A percentile compares a stretch with the other conserved stretches of the same genome.
phyloP scores from a whole-genome alignment of 768 basidiomycete genomes.

The Pisolithus tinctorius region DNA sequence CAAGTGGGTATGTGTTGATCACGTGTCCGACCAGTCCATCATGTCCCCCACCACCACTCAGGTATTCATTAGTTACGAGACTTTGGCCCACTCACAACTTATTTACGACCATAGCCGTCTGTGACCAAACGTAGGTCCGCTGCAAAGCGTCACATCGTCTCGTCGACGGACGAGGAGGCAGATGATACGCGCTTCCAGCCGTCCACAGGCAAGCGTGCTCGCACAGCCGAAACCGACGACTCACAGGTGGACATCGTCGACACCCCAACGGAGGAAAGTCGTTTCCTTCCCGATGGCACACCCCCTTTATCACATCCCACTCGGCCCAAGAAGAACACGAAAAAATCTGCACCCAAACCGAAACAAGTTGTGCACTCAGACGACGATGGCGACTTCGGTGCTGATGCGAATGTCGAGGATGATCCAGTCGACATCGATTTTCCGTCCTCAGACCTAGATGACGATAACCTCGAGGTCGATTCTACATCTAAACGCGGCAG shows the following conservation, averaged over 20 bases:
- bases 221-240: slow-evolving; percentile 23
- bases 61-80: not conserved
- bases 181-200: slow-evolving; percentile 59
- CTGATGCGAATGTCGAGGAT: slow-evolving; percentile 18
- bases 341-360: slow-evolving; percentile 10
- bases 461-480: slow-evolving; percentile 23
- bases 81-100: not conserved
- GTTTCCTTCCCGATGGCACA: slow-evolving; percentile 14
- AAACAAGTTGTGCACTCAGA: slow-evolving; percentile 22
- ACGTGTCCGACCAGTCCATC: slow-evolving; percentile 1
- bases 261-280: slow-evolving; percentile 20
- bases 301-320: not conserved
- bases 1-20: not conserved
- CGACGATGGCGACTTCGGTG: slow-evolving; percentile 19
- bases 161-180: slow-evolving; percentile 30
- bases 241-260: slow-evolving; percentile 37
- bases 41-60: slow-evolving; percentile 12
- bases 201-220: slow-evolving; percentile 19
- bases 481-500: slow-evolving; percentile 19
- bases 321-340: slow-evolving; percentile 8
- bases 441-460: slow-evolving; percentile 16
- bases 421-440: slow-evolving; percentile 20
- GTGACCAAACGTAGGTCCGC: slow-evolving; percentile 9
- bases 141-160: slow-evolving; percentile 24
- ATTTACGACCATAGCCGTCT: slow-evolving; percentile 2